Evolutionary conservation across 2,329 filamentous ascomycete genomes (phyloP), one percentile per base, ranked within the genome.

Genomic region (Myriosclerotinia curreyana): DNA sequence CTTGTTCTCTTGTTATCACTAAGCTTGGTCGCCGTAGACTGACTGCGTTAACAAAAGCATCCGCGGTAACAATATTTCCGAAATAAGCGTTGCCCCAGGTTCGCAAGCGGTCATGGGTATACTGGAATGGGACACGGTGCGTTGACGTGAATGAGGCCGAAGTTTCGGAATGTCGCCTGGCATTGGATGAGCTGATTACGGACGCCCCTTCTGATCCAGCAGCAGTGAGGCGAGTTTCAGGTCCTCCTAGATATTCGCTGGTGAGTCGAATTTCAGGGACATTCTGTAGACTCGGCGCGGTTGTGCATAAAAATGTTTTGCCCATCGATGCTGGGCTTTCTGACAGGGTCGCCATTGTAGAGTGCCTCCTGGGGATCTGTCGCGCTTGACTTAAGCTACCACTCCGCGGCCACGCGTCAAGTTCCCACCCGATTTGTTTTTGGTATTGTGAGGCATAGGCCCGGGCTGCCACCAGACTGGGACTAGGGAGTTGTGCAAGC

Each of bases 1-100:
- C 46, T 1, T 66, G 60, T 20, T 62, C 65, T 20, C 64, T 60
- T 6, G 31, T n/a, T 2, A 52, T 12, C 11, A 60, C 51, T 20
- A 70, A 58, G 40, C 60, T 78, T 34, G 71, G 65, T 36, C 76
- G 73, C 20, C 78, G 77, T 25, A 81, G 71, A 22, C 75, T 74
- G 3, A 80, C 72, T 1, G 80, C 76, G 7, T 78, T 75, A 8
- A 82, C 74, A 61, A 81, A 81, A 53, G 77, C 79, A 64, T 81
- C 78, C 42, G 79, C 78, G 12, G 76, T 78, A 53, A 73, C 70
- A 8, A 70, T 68, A 65, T 81, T 77, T 49, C 74, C 74, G n/a
- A 78, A 75, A 65, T 79, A 79, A 31, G 77, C 70, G 53, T 75
- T 72, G 1, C 78, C 78, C 76, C 78, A 80, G 5, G 74, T 75